Percentiles rank a stretch among this genome's conserved stretches.
Evolutionary conservation across 1,139 yeast species (phyloP).

Genomic region (Meyerozyma guilliermondii): DNA sequence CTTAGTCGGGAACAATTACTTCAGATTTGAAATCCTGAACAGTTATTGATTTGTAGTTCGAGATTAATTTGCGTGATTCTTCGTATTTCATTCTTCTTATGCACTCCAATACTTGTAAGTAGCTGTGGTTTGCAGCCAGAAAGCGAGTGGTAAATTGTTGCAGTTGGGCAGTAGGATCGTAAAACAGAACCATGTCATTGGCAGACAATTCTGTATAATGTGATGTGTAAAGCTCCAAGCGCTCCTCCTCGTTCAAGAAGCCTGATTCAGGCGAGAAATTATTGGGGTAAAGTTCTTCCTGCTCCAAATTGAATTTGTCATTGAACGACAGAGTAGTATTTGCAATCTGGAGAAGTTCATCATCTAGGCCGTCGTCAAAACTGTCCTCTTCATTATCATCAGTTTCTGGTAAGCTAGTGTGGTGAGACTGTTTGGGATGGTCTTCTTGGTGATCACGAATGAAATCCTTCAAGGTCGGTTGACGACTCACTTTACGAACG

Average conservation of each 20-base stretch:
- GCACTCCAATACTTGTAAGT: neutral
- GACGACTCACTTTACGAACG: neutral
- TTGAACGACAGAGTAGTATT: constrained; percentile 1
- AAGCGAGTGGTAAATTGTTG: neutral
- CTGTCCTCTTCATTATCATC: constrained; percentile 12
- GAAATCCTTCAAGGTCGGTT: neutral
- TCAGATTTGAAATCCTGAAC: neutral
- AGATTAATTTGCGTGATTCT: neutral
- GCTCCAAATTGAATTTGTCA: neutral
- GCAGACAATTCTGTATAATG: constrained; percentile 23
- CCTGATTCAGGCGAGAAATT: constrained; percentile 20
- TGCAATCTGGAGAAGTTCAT: constrained; percentile 11
- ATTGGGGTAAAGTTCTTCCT: constrained; percentile 8
- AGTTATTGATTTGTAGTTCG: neutral
- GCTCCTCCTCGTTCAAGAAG: constrained; percentile 22
- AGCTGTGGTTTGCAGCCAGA: neutral
- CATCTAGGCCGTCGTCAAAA: constrained; percentile 27
- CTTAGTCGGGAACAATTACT: neutral
- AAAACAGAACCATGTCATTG: constrained; percentile 12
- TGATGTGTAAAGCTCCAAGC: constrained; percentile 30
- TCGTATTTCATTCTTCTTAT: neutral
- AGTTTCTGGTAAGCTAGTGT: neutral
- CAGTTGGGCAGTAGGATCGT: constrained; percentile 15
- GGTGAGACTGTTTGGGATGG: no score
- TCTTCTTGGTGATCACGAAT: neutral